Conservation (phyloP, 2,329 filamentous ascomycete genomes). For the Xylariaceae sp. region DNA sequence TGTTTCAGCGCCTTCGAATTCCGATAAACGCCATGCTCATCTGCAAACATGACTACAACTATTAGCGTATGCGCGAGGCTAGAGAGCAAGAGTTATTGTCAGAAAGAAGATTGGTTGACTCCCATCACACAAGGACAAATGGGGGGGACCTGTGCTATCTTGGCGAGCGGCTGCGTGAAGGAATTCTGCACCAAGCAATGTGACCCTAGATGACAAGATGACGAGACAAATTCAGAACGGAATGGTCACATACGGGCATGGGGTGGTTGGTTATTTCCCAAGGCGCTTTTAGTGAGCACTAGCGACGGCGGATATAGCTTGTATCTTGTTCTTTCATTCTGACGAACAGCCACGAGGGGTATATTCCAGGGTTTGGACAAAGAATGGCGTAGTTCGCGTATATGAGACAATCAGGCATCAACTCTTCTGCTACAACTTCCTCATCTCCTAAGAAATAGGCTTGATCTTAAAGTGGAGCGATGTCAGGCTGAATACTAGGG, state of each 20-base stretch:
- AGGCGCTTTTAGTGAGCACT: conserved; percentile 11
- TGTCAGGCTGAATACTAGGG: conserved; percentile 92
- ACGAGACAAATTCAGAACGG: conserved; percentile 1
- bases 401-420: conserved; percentile 14
- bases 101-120: conserved; percentile 8
- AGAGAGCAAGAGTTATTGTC: background rate
- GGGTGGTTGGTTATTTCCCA: conserved; percentile 13
- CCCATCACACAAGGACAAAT: background rate
- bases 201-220: background rate
- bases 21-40: conserved; percentile 46
- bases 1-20: conserved; percentile 88
- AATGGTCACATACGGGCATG: conserved; percentile 7
- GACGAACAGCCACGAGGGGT: conserved; percentile 24
- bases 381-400: conserved; percentile 23
- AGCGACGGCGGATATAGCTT: conserved; percentile 17
- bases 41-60: conserved; percentile 1
- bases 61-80: conserved; percentile 3
- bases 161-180: conserved; percentile 6
- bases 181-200: conserved; percentile 1
- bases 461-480: conserved; percentile 96
- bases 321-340: conserved; percentile 6
- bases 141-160: conserved; percentile 1
- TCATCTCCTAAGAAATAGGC: conserved; percentile 51
- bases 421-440: conserved; percentile 1
- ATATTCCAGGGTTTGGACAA: conserved; percentile 23